These are phyloP conservation scores for Aspergillus sp. DNA, from an alignment of 2,329 filamentous ascomycete species.

Conservation along the genomic window DNA sequence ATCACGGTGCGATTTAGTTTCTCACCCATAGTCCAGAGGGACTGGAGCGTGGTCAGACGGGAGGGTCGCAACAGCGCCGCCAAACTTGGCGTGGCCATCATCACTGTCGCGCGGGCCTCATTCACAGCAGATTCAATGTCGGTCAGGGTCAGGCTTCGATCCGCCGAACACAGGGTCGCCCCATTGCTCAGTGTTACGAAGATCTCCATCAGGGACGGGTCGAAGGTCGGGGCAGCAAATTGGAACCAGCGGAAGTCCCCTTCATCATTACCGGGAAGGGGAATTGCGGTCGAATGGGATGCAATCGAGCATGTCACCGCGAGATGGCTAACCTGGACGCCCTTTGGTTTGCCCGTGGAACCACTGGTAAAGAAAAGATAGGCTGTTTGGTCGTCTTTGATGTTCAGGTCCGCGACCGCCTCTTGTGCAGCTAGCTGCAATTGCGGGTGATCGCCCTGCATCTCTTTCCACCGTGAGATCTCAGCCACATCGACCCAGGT, in stretches of 20 bases:
- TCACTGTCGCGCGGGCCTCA: constrained; percentile 33
- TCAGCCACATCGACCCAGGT: constrained; percentile 23
- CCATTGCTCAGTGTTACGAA: constrained; percentile 31
- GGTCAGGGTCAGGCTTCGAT: constrained; percentile 28
- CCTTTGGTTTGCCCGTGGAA: constrained; percentile 36
- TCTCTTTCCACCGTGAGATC: constrained; percentile 18
- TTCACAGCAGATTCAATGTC: constrained; percentile 27
- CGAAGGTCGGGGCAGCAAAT: constrained; percentile 36
- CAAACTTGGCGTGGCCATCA: constrained; percentile 41
- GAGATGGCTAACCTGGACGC: constrained; percentile 31
- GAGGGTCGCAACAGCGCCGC: constrained; percentile 33
- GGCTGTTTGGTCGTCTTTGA: constrained; percentile 22
- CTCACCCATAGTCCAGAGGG: constrained; percentile 37
- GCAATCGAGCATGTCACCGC: constrained; percentile 32
- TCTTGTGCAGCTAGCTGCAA: background rate
- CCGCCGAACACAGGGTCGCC: constrained; percentile 35
- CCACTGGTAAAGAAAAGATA: constrained; percentile 37
- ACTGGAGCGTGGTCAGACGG: constrained; percentile 23
- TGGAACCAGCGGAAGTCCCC: constrained; percentile 38
- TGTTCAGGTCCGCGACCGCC: constrained; percentile 7
- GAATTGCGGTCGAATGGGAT: constrained; percentile 26
- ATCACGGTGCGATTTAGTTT: constrained; percentile 32
- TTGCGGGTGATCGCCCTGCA: constrained; percentile 4
- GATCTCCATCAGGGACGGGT: constrained; percentile 31
- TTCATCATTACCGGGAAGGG: constrained; percentile 17